Base-by-base conservation (phyloP, 2,329 filamentous ascomycete genomes). In the Apiospora pterosperma region DNA sequence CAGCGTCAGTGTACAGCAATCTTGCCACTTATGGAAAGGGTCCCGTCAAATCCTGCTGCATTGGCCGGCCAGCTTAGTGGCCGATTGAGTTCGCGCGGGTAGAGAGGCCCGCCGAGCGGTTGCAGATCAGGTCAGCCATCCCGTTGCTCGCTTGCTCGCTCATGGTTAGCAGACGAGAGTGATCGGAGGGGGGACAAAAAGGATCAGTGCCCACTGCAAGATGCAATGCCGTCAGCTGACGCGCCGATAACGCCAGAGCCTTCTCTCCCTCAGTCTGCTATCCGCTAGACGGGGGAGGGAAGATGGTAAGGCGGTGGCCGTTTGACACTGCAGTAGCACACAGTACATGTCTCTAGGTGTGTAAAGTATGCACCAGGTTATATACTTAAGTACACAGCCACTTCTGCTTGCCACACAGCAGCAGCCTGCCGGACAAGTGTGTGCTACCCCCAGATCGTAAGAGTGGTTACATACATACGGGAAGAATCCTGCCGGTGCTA, bases 351-450 rank as follows among this genome's bases (percentile, higher is more conserved):
- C n/a, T n/a, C n/a, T n/a, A n/a, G n/a, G n/a, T n/a, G n/a, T n/a
- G n/a, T n/a, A n/a, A n/a, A n/a, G n/a, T n/a, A n/a, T n/a, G n/a
- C n/a, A n/a, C n/a, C n/a, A n/a, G n/a, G n/a, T n/a, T n/a, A n/a
- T n/a, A n/a, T n/a, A n/a, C n/a, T n/a, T n/a, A 55, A n/a, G 34
- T 55, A 55, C 48, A 55, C 48, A 55, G 48, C 48, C 48, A 55
- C 48, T 31, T n/a, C 28, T 34, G 28, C 28, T 55, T 55, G 48
- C 25, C 48, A 34, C 28, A 55, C 48, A 34, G 21, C 48, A 55
- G 28, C 48, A 55, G n/a, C n/a, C n/a, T n/a, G n/a, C n/a, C n/a
- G n/a, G n/a, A n/a, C n/a, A n/a, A n/a, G n/a, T n/a, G n/a, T n/a
- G n/a, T n/a, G n/a, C n/a, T n/a, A n/a, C n/a, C n/a, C n/a, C n/a